Evolutionary conservation across 768 basidiomycete species (phyloP).

Genomic region (Thelephora aurantiotincta): DNA sequence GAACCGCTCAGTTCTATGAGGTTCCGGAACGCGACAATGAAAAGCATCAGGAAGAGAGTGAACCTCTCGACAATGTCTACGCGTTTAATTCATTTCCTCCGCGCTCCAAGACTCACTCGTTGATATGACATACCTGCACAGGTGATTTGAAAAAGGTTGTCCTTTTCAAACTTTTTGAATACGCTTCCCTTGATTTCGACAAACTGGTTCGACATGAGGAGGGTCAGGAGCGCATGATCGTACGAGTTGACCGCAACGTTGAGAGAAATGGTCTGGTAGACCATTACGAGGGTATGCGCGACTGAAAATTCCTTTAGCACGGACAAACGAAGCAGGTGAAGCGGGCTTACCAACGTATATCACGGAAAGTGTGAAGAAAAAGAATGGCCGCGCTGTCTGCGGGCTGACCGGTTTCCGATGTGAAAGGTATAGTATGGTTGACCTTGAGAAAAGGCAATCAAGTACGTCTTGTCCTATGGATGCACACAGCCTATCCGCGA

Average conservation of each 20-base stretch:
- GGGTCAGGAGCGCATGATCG: slow-evolving; percentile 86
- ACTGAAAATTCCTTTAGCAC: slow-evolving; percentile 30
- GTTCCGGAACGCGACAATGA: slow-evolving; percentile 85
- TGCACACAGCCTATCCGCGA: slow-evolving; percentile 86
- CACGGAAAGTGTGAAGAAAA: slow-evolving; percentile 73
- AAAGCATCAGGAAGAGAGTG: slow-evolving; percentile 80
- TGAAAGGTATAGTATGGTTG: slow-evolving; percentile 68
- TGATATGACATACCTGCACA: slow-evolving; percentile 62
- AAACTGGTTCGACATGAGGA: slow-evolving; percentile 95
- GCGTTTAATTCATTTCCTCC: neutral
- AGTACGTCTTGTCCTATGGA: slow-evolving; percentile 97
- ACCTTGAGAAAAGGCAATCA: slow-evolving; percentile 90
- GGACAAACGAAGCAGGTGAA: neutral
- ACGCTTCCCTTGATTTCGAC: slow-evolving; percentile 99
- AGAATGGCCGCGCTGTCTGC: slow-evolving; percentile 61
- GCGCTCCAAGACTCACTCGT: neutral
- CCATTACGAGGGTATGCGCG: slow-evolving; percentile 83
- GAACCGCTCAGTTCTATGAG: slow-evolving; percentile 88
- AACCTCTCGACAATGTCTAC: slow-evolving; percentile 96
- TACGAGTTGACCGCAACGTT: slow-evolving; percentile 99
- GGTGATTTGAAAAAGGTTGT: slow-evolving; percentile 95
- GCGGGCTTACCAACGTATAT: slow-evolving; percentile 61
- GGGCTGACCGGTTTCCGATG: slow-evolving; percentile 44
- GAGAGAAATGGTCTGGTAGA: slow-evolving; percentile 87
- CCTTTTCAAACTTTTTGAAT: slow-evolving; percentile 99